These are phyloP conservation scores for Sechiopsis laciniata DNA, from an alignment of 306 rosid species.

Conservation along the genomic window DNA sequence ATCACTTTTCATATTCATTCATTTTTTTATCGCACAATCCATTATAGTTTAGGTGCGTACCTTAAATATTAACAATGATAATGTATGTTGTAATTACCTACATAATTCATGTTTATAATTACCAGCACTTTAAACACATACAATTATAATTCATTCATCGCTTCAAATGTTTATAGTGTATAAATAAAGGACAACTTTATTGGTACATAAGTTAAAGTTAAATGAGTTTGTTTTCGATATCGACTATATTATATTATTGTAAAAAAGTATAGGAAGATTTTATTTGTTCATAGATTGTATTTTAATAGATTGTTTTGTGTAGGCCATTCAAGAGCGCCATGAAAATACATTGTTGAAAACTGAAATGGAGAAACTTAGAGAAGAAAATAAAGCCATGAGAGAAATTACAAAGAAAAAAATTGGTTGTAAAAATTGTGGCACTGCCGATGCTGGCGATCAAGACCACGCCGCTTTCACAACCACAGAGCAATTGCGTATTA, in stretches of 20 bases:
- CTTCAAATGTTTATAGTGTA: too few relatives aligned
- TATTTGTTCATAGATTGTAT: not conserved
- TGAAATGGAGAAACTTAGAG: slow-evolving; percentile 79
- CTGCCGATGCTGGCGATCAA: slow-evolving; percentile 39
- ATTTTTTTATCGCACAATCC: too few relatives aligned
- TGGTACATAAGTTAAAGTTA: not conserved
- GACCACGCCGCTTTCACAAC: slow-evolving; percentile 49
- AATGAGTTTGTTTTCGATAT: too few relatives aligned
- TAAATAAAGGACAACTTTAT: not conserved
- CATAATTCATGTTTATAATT: too few relatives aligned
- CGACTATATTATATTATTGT: too few relatives aligned
- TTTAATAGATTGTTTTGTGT: not conserved
- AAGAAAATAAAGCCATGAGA: slow-evolving; percentile 65
- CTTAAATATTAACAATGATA: too few relatives aligned
- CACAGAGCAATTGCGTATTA: slow-evolving; percentile 81
- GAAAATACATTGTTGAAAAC: slow-evolving; percentile 77
- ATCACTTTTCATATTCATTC: too few relatives aligned
- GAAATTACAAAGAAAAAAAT: slow-evolving; percentile 54
- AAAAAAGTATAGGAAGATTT: too few relatives aligned
- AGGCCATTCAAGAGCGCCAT: slow-evolving; percentile 98
- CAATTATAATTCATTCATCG: too few relatives aligned
- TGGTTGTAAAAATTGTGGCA: slow-evolving; percentile 89
- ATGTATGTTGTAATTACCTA: too few relatives aligned
- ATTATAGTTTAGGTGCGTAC: too few relatives aligned
- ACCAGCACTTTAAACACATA: too few relatives aligned